Evolutionary conservation across 1,139 yeast genomes (phyloP), one percentile per base, ranked within the genome.

Genomic region (Candida sojae): DNA sequence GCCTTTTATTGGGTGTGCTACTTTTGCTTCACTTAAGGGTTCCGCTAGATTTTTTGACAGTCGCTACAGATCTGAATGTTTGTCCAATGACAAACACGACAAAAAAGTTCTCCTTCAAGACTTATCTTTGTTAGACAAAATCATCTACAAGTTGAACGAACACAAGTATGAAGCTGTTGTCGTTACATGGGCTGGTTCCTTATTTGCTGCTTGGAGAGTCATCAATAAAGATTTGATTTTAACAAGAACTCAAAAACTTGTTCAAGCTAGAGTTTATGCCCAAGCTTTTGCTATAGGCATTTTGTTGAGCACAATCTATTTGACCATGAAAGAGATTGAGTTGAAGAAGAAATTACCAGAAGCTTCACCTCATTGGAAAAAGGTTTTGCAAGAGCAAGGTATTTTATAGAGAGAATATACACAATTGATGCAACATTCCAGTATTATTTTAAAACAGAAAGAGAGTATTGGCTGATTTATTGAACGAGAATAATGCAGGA

Each of bases 241-340:
- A 84, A 82, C 89, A 49, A 79, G 74, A 50, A 72, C 96, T 1
- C 96, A 90, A 67, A 90, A 90, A 70, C 79, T 88, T 42, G 96
- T 88, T 28, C 95, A 88, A 64, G 96, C 96, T 25, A 84, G 97
- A 78, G 89, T 90, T 82, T 88, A 88, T 62, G 96, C 96, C 2
- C 97, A 90, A 67, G 90, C 88, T 50, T 69, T 88, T 50, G 83
- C 90, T 2, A 86, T 85, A 46, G 77, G 78, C 9, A 69, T 86
- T 50, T 68, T 86, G 56, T 68, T 86, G 53, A 85, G 82, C 38
- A 80, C 90, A 4, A 74, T 86, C 55, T 81, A 83, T 43, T 68
- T 86, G 57, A 72, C 82, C 36, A 70, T 82, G 68, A 82, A 78
- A 55, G 89, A 84, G 57, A 79, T 77, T 55, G 79, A 82, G 38